These are phyloP conservation scores for Chenopodium suecicum DNA, from an alignment of 148 eudicot genomes.

Conservation along the genomic window DNA sequence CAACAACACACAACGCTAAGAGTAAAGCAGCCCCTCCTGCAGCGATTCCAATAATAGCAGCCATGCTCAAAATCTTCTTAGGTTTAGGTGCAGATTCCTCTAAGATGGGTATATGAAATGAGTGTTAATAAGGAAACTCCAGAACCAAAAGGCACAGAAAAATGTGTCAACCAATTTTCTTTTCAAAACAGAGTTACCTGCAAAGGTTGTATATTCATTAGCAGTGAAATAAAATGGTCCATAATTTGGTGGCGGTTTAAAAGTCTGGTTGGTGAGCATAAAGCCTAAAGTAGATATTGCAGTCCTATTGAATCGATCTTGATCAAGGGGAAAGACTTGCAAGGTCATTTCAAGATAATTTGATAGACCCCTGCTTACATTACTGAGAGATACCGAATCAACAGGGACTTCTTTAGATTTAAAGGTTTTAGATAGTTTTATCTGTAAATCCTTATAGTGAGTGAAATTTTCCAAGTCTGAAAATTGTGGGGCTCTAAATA, in stretches of 20 bases:
- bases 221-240: constrained; percentile 48
- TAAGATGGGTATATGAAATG: constrained; percentile 13
- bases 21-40: constrained; percentile 47
- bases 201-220: constrained; percentile 32
- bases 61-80: constrained; percentile 33
- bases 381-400: constrained; percentile 54
- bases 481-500: constrained; percentile 55
- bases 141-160: background rate
- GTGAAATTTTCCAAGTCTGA: constrained; percentile 42
- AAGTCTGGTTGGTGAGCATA: constrained; percentile 58
- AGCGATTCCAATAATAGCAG: constrained; percentile 47
- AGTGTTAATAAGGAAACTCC: background rate
- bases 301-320: constrained; percentile 51
- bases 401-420: constrained; percentile 31
- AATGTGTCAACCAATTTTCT: background rate
- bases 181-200: constrained; percentile 33
- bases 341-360: constrained; percentile 43
- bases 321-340: constrained; percentile 44
- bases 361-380: constrained; percentile 34
- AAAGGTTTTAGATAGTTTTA: constrained; percentile 37
- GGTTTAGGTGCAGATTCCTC: constrained; percentile 13
- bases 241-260: constrained; percentile 41
- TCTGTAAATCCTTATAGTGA: constrained; percentile 34
- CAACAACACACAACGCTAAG: constrained; percentile 34
- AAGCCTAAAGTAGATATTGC: constrained; percentile 44